phyloP scores from a whole-genome alignment of 2,329 filamentous ascomycete genomes.

The Aspergillus amoenus region DNA sequence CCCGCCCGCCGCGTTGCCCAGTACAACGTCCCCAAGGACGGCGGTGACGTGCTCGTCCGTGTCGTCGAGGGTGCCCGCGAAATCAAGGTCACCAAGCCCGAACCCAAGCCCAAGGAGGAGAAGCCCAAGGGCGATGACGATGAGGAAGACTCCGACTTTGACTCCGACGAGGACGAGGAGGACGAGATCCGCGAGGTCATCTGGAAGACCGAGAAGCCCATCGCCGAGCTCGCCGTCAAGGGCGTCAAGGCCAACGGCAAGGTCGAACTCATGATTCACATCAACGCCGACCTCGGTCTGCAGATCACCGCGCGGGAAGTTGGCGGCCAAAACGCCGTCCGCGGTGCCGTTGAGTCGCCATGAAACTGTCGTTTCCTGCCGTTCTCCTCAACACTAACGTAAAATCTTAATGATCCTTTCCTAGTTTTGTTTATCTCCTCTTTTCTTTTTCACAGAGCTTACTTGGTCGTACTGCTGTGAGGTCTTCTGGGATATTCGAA shows the following conservation, averaged over 20 bases:
- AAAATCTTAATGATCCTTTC: slow-evolving; percentile 6
- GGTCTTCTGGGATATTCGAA: slow-evolving; percentile 2
- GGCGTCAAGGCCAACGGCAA: slow-evolving; percentile 84
- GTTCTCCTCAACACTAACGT: background rate
- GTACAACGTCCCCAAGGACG: slow-evolving; percentile 71
- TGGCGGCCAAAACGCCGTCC: slow-evolving; percentile 79
- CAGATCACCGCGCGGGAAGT: slow-evolving; percentile 82
- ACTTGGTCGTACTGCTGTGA: background rate
- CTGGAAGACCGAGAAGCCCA: slow-evolving; percentile 79
- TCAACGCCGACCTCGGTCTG: slow-evolving; percentile 74
- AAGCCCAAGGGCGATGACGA: slow-evolving; percentile 57
- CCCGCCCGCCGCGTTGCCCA: slow-evolving; percentile 83
- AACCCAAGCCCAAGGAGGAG: slow-evolving; percentile 69
- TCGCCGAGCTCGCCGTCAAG: slow-evolving; percentile 83
- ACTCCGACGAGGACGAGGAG: slow-evolving; percentile 65
- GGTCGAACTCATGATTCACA: slow-evolving; percentile 90
- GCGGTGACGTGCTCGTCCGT: slow-evolving; percentile 84
- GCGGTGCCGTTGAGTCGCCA: slow-evolving; percentile 57
- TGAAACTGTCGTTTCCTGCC: slow-evolving; percentile 4
- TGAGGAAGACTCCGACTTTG: slow-evolving; percentile 62
- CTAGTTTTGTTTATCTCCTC: background rate
- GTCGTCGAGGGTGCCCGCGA: slow-evolving; percentile 84
- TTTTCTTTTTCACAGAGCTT: background rate
- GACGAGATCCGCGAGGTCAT: slow-evolving; percentile 87
- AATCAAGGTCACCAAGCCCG: slow-evolving; percentile 89